phyloP scores from a whole-genome alignment of 2,329 filamentous ascomycete species.

The Colletotrichum spaethianum region DNA sequence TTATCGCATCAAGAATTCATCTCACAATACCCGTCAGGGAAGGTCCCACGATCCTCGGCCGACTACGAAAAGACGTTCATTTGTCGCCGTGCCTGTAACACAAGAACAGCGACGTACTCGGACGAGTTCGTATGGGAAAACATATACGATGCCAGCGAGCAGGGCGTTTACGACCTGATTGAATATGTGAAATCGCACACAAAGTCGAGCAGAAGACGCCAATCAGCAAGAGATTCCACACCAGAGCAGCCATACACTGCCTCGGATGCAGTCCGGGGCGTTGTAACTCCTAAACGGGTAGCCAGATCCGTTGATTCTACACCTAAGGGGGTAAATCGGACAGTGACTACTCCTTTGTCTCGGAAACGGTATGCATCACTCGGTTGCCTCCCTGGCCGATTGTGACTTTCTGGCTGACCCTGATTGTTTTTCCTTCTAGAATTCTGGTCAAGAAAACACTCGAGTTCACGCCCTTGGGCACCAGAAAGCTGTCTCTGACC shows the following conservation, averaged over 20 bases:
- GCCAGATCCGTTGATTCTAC: slow-evolving; percentile 42
- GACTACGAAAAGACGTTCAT: slow-evolving; percentile 90
- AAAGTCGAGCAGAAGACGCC: slow-evolving; percentile 74
- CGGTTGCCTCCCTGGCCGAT: neutral
- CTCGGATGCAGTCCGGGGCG: slow-evolving; percentile 45
- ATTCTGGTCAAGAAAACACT: slow-evolving; percentile 88
- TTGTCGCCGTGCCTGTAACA: slow-evolving; percentile 91
- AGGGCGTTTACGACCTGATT: slow-evolving; percentile 77
- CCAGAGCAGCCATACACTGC: slow-evolving; percentile 50
- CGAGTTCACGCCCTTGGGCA: slow-evolving; percentile 96
- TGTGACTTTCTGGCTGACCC: neutral
- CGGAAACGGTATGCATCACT: slow-evolving; percentile 60
- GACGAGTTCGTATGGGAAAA: slow-evolving; percentile 95
- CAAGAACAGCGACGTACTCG: slow-evolving; percentile 90
- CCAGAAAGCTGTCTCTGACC: slow-evolving; percentile 82
- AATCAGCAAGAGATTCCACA: slow-evolving; percentile 45
- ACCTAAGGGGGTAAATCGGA: slow-evolving; percentile 29
- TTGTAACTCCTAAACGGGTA: slow-evolving; percentile 41
- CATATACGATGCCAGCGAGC: slow-evolving; percentile 75
- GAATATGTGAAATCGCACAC: slow-evolving; percentile 80
- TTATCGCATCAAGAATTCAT: slow-evolving; percentile 81
- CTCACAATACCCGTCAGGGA: slow-evolving; percentile 79
- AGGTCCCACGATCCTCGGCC: slow-evolving; percentile 78
- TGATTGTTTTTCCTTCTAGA: slow-evolving; percentile 47
- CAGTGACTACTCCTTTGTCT: slow-evolving; percentile 61